Conservation (phyloP, 2,329 filamentous ascomycete genomes). For the Blastomyces emzantsi region DNA sequence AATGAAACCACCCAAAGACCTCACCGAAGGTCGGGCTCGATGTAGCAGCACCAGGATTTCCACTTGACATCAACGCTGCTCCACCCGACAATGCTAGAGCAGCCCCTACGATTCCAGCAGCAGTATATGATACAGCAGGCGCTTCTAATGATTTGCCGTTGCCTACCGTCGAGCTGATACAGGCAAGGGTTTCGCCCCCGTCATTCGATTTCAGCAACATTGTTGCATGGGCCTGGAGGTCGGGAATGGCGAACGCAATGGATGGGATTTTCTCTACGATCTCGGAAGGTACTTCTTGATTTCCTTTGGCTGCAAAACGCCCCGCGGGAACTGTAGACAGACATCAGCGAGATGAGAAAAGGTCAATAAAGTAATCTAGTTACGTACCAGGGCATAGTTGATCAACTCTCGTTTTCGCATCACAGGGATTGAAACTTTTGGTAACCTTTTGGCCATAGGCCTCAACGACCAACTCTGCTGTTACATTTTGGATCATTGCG, state of each 20-base stretch:
- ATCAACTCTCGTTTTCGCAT: conserved; percentile 53
- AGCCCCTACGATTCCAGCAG: conserved; percentile 75
- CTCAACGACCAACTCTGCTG: conserved; percentile 62
- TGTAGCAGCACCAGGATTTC: conserved; percentile 52
- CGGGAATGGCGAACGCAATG: conserved; percentile 84
- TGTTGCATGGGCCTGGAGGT: conserved; percentile 78
- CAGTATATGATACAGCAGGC: conserved; percentile 70
- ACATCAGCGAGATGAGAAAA: not conserved
- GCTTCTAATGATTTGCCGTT: conserved; percentile 79
- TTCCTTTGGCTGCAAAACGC: conserved; percentile 62
- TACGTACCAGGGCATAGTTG: conserved; percentile 71
- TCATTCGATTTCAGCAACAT: conserved; percentile 61
- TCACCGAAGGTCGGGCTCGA: conserved; percentile 78
- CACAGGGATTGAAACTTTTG: conserved; percentile 77
- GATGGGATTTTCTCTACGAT: conserved; percentile 69
- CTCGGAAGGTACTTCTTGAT: conserved; percentile 59
- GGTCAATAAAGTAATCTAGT: not conserved
- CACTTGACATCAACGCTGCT: conserved; percentile 55
- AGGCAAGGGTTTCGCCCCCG: conserved; percentile 58
- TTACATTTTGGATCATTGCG: conserved; percentile 65
- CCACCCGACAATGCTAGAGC: conserved; percentile 66
- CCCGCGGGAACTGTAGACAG: conserved; percentile 56
- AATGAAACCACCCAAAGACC: conserved; percentile 83
- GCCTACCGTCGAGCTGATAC: conserved; percentile 68
- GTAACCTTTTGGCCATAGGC: conserved; percentile 78